Evolutionary conservation across 495 filamentous ascomycete genomes (phyloP), one percentile per base, ranked within the genome.

Genomic region (Aspergillus mulundensis): DNA sequence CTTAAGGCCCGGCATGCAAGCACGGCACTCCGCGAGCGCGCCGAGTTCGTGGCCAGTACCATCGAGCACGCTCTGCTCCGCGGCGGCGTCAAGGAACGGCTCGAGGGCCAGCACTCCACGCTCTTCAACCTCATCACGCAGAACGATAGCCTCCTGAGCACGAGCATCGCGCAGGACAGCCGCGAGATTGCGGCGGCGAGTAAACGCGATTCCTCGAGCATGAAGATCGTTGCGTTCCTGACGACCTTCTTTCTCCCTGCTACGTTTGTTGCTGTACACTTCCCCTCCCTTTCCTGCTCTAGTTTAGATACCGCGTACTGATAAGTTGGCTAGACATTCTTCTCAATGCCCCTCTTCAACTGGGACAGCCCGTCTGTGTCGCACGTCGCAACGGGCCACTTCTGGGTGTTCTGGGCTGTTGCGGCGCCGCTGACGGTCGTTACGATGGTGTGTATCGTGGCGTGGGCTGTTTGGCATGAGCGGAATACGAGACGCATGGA

Each of bases 151-250:
- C 51, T 46, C 0, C 36, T 65, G 28, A 67, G 64, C 52, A 49
- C 66, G 4, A 41, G 39, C 0, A 66, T 71, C 30, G 67, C 68
- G 3, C 49, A 60, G 12, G 57, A 64, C 30, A 68, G 59, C 7
- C 60, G 62, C 16, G 61, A 60, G 24, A 54, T 68, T 21, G 67
- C 69, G 0, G 61, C 65, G 25, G 66, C 68, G 36, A 66, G 63
- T 3, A 66, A 68, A 32, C 66, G 64, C 20, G 70, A 75, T 49
- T 69, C 67, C 46, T 47, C 60, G 4, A 68, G 67, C 8, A 73
- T 73, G 70, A 73, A 69, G 21, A 70, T 68, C n/a, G 67, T 73
- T 43, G 72, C 72, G 5, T 65, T 62, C 1, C 61, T 75, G 2
- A 73, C 72, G 3, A 68, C 72, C 65, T 50, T 71, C 36, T 75